Percentiles rank a stretch among this genome's conserved stretches.
Conservation (phyloP, 1,284 basidiomycete species). For the Apiotrichum porosum region DNA sequence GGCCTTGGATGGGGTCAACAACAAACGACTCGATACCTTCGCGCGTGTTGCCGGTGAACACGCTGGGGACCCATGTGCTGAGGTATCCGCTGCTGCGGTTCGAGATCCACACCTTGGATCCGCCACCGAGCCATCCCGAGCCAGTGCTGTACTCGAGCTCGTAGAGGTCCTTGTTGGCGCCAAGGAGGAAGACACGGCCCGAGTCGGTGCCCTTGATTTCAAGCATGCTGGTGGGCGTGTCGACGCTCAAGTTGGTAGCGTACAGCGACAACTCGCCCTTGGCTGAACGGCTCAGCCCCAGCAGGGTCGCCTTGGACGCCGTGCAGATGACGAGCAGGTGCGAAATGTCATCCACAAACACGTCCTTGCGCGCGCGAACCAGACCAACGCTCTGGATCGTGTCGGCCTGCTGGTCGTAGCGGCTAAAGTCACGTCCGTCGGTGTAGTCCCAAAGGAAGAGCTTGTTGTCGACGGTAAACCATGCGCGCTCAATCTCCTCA, state of each 20-base stretch:
- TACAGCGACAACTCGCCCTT: conserved; percentile 73
- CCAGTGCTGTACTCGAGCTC: conserved; percentile 88
- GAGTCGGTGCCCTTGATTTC: conserved; percentile 71
- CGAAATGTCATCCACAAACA: conserved; percentile 91
- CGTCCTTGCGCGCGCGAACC: conserved; percentile 62
- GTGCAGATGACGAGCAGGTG: conserved; percentile 88
- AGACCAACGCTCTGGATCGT: conserved; percentile 81
- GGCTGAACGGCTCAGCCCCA: conserved; percentile 65
- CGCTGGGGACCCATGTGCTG: conserved; percentile 29
- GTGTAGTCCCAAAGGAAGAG: conserved; percentile 96
- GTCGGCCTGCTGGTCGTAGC: conserved; percentile 87
- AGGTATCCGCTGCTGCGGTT: conserved; percentile 34
- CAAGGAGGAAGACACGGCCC: conserved; percentile 88
- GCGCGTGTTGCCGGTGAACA: conserved; percentile 5
- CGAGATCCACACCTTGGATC: conserved; percentile 50
- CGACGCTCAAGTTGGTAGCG: conserved; percentile 78
- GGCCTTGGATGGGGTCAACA: conserved; percentile 33
- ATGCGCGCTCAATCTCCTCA: conserved; percentile 88
- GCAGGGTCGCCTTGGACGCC: conserved; percentile 70
- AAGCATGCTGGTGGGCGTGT: conserved; percentile 68
- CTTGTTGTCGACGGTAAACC: conserved; percentile 92
- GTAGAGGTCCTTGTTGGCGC: conserved; percentile 82
- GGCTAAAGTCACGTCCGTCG: conserved; percentile 58
- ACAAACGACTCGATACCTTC: conserved; percentile 43
- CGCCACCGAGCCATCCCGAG: conserved; percentile 75